Evolutionary conservation across 495 filamentous ascomycete genomes (phyloP).

Genomic region (Penicillium dipodomyicola): DNA sequence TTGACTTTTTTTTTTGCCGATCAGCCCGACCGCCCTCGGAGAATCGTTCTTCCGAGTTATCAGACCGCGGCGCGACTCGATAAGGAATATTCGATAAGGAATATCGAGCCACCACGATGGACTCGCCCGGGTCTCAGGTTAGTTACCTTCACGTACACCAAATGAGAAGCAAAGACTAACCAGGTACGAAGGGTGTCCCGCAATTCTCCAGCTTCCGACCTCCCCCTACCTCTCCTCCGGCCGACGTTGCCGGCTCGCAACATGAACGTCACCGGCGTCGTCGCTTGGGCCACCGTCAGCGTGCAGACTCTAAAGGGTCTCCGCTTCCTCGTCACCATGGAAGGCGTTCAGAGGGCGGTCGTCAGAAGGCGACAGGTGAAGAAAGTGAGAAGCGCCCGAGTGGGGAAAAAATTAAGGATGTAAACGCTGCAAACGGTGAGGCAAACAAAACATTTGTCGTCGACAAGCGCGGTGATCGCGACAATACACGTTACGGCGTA

Average conservation of each 20-base stretch:
- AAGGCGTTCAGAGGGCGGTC: neutral
- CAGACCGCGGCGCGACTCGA: conserved; percentile 7
- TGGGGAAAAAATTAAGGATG: neutral
- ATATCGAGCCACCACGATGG: conserved; percentile 32
- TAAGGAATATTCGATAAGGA: conserved; percentile 20
- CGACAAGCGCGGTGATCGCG: conserved; percentile 60
- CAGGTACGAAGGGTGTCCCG: conserved; percentile 46
- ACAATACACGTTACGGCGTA: conserved; percentile 60
- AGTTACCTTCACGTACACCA: conserved; percentile 8
- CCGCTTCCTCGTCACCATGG: neutral
- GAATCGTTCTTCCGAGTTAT: conserved; percentile 13
- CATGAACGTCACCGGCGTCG: neutral
- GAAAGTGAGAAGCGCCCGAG: neutral
- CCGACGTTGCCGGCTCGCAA: neutral
- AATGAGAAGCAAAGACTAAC: conserved; percentile 2
- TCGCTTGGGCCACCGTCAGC: conserved; percentile 1
- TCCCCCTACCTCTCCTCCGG: neutral
- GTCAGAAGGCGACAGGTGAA: neutral
- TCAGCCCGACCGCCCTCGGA: conserved; percentile 10
- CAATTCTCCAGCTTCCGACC: conserved; percentile 59
- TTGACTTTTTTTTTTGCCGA: conserved; percentile 20
- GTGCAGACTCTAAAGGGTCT: neutral
- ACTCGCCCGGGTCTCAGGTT: conserved; percentile 38
- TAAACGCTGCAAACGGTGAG: neutral
- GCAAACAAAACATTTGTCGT: conserved; percentile 35